These are phyloP conservation scores for Xenosphaeropsis pyriputrescens DNA, from an alignment of 2,329 filamentous ascomycete species.

Conservation along the genomic window DNA sequence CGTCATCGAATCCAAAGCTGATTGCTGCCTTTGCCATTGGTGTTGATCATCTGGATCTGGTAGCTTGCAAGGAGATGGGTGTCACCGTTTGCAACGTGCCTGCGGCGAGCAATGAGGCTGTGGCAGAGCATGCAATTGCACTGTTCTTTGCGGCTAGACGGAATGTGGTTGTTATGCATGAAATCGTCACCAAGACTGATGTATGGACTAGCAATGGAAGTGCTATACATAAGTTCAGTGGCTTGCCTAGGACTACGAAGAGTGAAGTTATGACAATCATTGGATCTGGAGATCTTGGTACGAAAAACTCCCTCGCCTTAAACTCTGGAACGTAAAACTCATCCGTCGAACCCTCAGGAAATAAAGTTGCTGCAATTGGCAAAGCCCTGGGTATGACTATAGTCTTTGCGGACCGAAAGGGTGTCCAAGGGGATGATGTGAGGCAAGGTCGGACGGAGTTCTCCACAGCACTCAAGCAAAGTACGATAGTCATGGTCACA, in stretches of 20 bases:
- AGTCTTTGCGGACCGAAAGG: slow-evolving; percentile 1
- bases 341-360: slow-evolving; percentile 3
- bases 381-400: slow-evolving; percentile 1
- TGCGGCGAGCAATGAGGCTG: slow-evolving; percentile 19
- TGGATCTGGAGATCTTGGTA: slow-evolving; percentile 13
- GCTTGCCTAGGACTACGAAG: slow-evolving; percentile 8
- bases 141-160: slow-evolving; percentile 20
- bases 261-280: slow-evolving; percentile 14
- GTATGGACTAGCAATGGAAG: slow-evolving; percentile 13
- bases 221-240: slow-evolving; percentile 9
- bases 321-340: too few relatives aligned
- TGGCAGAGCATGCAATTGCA: slow-evolving; percentile 18
- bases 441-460: slow-evolving; percentile 8
- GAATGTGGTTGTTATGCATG: slow-evolving; percentile 18
- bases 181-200: slow-evolving; percentile 12
- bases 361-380: slow-evolving; percentile 8
- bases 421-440: not conserved
- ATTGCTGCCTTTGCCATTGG: slow-evolving; percentile 22
- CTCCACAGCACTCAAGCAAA: slow-evolving; percentile 4
- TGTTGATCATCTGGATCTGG: slow-evolving; percentile 21
- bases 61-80: slow-evolving; percentile 16
- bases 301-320: slow-evolving; percentile 1
- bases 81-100: slow-evolving; percentile 23
- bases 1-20: slow-evolving; percentile 15
- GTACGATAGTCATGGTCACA: slow-evolving; percentile 10